Evolutionary conservation across 2,329 filamentous ascomycete genomes (phyloP).

Genomic region (Colletotrichum magnum): DNA sequence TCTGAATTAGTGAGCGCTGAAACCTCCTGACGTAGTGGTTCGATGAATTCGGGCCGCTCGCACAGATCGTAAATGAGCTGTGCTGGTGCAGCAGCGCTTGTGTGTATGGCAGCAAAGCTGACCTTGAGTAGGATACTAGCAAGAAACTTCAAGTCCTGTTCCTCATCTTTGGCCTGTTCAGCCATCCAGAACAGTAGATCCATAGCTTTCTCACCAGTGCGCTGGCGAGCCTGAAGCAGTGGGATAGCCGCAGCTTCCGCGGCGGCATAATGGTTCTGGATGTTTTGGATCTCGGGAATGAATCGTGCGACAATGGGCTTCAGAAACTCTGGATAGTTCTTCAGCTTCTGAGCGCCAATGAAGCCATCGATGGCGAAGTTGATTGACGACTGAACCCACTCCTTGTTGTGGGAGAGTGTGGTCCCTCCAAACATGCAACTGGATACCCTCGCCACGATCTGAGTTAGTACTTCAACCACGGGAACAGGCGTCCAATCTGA

Average conservation of each 20-base stretch:
- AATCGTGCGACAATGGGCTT: conserved; percentile 46
- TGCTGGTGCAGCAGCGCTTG: conserved; percentile 44
- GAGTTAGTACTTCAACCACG: conserved; percentile 43
- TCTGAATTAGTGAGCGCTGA: not conserved
- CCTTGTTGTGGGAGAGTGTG: conserved; percentile 44
- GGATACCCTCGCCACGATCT: conserved; percentile 48
- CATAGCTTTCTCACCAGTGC: conserved; percentile 37
- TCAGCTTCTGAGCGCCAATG: conserved; percentile 44
- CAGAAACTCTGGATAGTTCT: conserved; percentile 42
- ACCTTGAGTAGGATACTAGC: conserved; percentile 47
- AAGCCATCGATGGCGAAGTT: conserved; percentile 49
- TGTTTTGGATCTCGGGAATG: conserved; percentile 46
- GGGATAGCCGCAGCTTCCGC: conserved; percentile 46
- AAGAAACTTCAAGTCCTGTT: conserved; percentile 43
- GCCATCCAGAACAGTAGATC: conserved; percentile 44
- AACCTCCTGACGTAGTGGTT: conserved; percentile 5
- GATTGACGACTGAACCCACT: conserved; percentile 49
- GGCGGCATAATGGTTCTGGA: conserved; percentile 44
- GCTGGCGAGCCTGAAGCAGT: conserved; percentile 43
- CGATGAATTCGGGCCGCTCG: conserved; percentile 3
- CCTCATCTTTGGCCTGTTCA: conserved; percentile 41
- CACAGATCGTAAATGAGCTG: conserved; percentile 48
- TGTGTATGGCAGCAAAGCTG: conserved; percentile 49
- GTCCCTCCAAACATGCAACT: conserved; percentile 48
- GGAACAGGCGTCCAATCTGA: conserved; percentile 45